Evolutionary conservation across 164 flowering plant genomes (phyloP).

Genomic region (Platanus orientalis): DNA sequence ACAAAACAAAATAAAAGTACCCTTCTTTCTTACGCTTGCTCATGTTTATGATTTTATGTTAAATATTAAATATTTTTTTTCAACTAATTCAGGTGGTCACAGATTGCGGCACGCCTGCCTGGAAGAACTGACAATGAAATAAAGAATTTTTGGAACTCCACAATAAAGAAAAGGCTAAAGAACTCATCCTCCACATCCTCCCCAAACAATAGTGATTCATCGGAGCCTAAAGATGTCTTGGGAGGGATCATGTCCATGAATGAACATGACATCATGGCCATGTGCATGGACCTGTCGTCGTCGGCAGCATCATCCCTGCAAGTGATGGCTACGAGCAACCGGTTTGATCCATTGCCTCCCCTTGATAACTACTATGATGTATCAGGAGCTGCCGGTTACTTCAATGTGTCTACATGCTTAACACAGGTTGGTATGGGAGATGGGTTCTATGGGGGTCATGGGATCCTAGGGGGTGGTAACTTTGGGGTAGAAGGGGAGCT

Average conservation of each 20-base stretch:
- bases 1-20: too few relatives aligned
- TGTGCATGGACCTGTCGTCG: constrained; percentile 35
- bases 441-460: constrained; percentile 32
- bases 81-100: constrained; percentile 59
- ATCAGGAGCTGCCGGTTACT: constrained; percentile 16
- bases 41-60: constrained; percentile 4
- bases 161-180: constrained; percentile 63
- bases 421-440: constrained; percentile 24
- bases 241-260: constrained; percentile 31
- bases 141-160: constrained; percentile 83
- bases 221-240: constrained; percentile 28
- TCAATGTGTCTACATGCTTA: constrained; percentile 26
- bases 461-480: constrained; percentile 12
- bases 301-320: constrained; percentile 35
- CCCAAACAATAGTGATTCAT: constrained; percentile 48
- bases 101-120: constrained; percentile 72
- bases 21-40: not conserved
- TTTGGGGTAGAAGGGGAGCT: constrained; percentile 28
- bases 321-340: constrained; percentile 23
- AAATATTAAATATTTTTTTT: too few relatives aligned
- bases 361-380: constrained; percentile 17
- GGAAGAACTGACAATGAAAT: constrained; percentile 83
- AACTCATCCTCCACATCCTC: constrained; percentile 32
- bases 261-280: constrained; percentile 33
- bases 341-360: constrained; percentile 29